These are phyloP conservation scores for Russula brevipes DNA, from an alignment of 768 basidiomycete species.

Conservation along the genomic window DNA sequence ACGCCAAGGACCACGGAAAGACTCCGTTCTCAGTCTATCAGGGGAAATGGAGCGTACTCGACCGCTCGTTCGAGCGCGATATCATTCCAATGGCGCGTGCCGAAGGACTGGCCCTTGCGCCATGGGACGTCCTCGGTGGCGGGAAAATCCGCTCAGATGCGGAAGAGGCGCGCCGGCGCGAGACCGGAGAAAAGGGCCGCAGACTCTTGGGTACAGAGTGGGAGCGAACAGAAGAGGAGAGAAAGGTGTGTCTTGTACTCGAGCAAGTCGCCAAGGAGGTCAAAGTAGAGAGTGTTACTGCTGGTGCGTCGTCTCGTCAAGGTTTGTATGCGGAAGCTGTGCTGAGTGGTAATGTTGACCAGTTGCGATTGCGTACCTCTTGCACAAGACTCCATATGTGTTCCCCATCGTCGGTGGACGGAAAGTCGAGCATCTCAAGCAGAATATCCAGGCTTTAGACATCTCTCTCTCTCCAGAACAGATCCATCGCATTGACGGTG, in stretches of 20 bases:
- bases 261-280: slow-evolving; percentile 49
- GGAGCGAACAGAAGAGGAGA: slow-evolving; percentile 22
- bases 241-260: slow-evolving; percentile 17
- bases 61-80: slow-evolving; percentile 40
- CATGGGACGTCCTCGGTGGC: slow-evolving; percentile 40
- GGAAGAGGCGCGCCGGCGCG: slow-evolving; percentile 33
- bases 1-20: slow-evolving; percentile 36
- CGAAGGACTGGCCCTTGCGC: slow-evolving; percentile 37
- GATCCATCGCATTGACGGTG: slow-evolving; percentile 41
- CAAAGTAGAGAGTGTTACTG: slow-evolving; percentile 43
- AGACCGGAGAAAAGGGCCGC: slow-evolving; percentile 36
- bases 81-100: slow-evolving; percentile 37
- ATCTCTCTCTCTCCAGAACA: slow-evolving; percentile 44
- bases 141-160: slow-evolving; percentile 40
- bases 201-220: neutral
- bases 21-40: slow-evolving; percentile 43
- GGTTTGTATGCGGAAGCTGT: neutral
- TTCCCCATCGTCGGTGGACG: slow-evolving; percentile 50
- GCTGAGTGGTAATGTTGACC: neutral
- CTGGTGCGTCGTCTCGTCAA: slow-evolving; percentile 34
- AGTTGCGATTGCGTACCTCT: slow-evolving; percentile 52
- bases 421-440: slow-evolving; percentile 47
- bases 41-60: slow-evolving; percentile 33
- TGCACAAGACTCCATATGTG: slow-evolving; percentile 50
- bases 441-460: slow-evolving; percentile 48